Conservation (phyloP, 2,329 filamentous ascomycete species). For the Orbilia oligospora region DNA sequence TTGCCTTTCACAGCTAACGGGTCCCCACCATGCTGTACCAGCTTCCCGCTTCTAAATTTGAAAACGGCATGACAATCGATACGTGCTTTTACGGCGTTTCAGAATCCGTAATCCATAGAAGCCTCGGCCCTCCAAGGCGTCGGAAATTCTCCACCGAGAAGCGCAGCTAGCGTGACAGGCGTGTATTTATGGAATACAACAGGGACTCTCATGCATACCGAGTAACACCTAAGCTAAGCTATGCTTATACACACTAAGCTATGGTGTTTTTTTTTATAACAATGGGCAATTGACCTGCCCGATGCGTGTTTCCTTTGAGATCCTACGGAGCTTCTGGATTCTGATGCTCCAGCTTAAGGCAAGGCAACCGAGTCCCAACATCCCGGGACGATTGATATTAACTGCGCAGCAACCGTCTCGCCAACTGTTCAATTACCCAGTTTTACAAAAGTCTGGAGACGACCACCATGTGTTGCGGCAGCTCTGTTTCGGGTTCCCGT, state of each 20-base stretch:
- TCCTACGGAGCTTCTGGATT: constrained; percentile 8
- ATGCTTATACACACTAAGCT: neutral
- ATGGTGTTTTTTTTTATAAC: neutral
- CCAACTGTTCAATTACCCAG: constrained; percentile 16
- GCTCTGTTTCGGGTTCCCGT: constrained; percentile 20
- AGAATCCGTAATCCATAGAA: constrained; percentile 24
- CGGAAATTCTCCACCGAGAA: constrained; percentile 11
- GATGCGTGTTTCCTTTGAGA: neutral
- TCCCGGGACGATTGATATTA: constrained; percentile 12
- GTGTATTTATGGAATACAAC: constrained; percentile 28
- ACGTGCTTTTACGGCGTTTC: constrained; percentile 13
- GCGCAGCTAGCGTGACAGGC: constrained; percentile 18
- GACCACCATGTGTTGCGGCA: constrained; percentile 32
- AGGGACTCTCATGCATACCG: neutral
- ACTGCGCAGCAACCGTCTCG: neutral
- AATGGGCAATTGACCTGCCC: constrained; percentile 15
- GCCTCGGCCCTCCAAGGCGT: constrained; percentile 2
- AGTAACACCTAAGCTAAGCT: neutral
- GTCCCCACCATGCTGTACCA: neutral
- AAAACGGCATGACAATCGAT: constrained; percentile 8
- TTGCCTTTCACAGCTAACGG: constrained; percentile 14
- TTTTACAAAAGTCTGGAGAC: constrained; percentile 41
- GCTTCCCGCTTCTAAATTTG: constrained; percentile 29
- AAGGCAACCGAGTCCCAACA: constrained; percentile 22
- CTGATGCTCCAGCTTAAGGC: neutral